Conservation (phyloP, 2,329 filamentous ascomycete genomes). For the Aspergillus versicolor region DNA sequence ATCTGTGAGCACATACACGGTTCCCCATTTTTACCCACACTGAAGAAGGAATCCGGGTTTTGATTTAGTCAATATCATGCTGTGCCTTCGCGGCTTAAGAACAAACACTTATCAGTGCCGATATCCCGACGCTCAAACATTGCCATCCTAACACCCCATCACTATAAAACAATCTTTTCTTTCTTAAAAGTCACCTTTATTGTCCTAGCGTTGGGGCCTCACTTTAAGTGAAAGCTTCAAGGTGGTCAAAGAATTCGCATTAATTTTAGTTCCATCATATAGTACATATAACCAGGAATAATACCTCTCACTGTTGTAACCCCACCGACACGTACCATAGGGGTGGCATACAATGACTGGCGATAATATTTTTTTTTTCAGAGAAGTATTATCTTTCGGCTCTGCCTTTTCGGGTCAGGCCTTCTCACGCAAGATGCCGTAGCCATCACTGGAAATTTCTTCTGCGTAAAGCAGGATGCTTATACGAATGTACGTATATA, state of each 20-base stretch:
- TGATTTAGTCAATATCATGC: background rate
- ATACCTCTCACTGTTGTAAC: background rate
- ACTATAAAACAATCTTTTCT: background rate
- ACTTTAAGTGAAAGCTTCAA: background rate
- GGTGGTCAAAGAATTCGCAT: background rate
- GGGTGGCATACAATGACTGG: background rate
- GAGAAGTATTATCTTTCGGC: background rate
- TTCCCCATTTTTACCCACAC: background rate
- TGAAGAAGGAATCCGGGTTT: background rate
- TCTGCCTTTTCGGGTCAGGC: background rate
- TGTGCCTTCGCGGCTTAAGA: background rate
- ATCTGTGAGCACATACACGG: too few relatives aligned
- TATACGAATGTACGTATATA: background rate
- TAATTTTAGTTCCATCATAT: constrained; percentile 4
- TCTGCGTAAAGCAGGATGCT: background rate
- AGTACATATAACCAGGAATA: background rate
- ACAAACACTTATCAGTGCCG: background rate
- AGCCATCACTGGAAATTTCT: background rate
- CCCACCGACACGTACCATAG: background rate
- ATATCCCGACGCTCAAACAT: background rate
- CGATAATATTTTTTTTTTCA: background rate
- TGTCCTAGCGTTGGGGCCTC: background rate
- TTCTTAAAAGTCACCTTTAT: background rate
- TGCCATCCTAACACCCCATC: background rate
- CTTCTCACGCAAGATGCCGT: background rate